These are phyloP conservation scores for Didymella arachidicola DNA, from an alignment of 2,329 filamentous ascomycete genomes.

Conservation along the genomic window DNA sequence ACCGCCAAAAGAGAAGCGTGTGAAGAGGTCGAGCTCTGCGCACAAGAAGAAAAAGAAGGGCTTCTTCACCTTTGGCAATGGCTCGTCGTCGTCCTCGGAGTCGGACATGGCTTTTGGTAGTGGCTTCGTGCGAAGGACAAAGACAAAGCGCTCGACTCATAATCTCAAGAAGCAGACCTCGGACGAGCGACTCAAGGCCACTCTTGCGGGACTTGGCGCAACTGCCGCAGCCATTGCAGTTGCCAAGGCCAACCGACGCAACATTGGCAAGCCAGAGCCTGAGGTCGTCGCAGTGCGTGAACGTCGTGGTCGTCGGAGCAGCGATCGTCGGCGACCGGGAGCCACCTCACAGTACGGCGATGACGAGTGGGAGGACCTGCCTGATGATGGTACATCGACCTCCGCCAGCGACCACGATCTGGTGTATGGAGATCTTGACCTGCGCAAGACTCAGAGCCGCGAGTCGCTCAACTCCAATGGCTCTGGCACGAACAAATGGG, in stretches of 20 bases:
- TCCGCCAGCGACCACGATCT: slow-evolving; percentile 63
- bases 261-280: slow-evolving; percentile 37
- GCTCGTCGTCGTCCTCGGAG: slow-evolving; percentile 56
- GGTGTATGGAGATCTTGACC: slow-evolving; percentile 64
- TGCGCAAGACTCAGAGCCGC: slow-evolving; percentile 53
- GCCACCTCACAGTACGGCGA: slow-evolving; percentile 52
- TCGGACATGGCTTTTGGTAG: slow-evolving; percentile 57
- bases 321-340: slow-evolving; percentile 25
- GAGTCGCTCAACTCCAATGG: slow-evolving; percentile 63
- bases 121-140: slow-evolving; percentile 39
- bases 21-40: slow-evolving; percentile 29
- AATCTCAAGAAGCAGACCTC: slow-evolving; percentile 49
- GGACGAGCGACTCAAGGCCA: slow-evolving; percentile 57
- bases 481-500: slow-evolving; percentile 65
- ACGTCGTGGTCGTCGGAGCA: slow-evolving; percentile 33
- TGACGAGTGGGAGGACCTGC: slow-evolving; percentile 56
- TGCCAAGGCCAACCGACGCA: slow-evolving; percentile 46
- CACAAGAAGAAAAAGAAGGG: slow-evolving; percentile 54
- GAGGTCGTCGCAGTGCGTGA: slow-evolving; percentile 50
- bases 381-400: slow-evolving; percentile 49
- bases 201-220: slow-evolving; percentile 56
- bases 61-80: slow-evolving; percentile 60
- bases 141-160: slow-evolving; percentile 32
- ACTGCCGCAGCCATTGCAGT: slow-evolving; percentile 59
- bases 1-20: slow-evolving; percentile 42